Evolutionary conservation across 257 asterid genomes (phyloP).

Genomic region (Paulownia fortunei): DNA sequence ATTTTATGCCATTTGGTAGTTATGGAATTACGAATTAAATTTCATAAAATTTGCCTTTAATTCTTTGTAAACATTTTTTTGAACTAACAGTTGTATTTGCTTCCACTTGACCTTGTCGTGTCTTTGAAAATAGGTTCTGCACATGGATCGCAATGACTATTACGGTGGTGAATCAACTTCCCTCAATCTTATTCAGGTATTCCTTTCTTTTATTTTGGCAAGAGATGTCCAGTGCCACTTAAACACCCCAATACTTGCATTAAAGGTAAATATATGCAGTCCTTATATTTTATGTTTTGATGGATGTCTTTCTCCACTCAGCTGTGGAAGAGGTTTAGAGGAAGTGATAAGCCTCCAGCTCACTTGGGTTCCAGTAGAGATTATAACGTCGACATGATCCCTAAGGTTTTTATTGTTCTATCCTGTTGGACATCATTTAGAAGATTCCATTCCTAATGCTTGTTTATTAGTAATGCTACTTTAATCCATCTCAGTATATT

Average conservation of each 20-base stretch:
- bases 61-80: background rate
- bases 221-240: background rate
- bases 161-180: conserved; percentile 61
- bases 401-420: conserved; percentile 58
- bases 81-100: background rate
- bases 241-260: background rate
- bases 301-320: conserved; percentile 13
- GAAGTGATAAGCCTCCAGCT: conserved; percentile 78
- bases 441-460: background rate
- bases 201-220: background rate
- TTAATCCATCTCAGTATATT: conserved; percentile 54
- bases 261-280: conserved; percentile 5
- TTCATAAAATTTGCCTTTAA: background rate
- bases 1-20: background rate
- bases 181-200: conserved; percentile 56
- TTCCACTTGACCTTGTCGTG: conserved; percentile 7
- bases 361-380: conserved; percentile 82
- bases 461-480: conserved; percentile 5
- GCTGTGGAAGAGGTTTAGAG: conserved; percentile 82
- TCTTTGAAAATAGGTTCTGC: conserved; percentile 42
- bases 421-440: conserved; percentile 12
- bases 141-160: conserved; percentile 59
- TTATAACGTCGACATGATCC: conserved; percentile 84
- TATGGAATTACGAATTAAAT: background rate
- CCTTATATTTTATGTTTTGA: background rate